Base-by-base conservation (phyloP, 1,284 basidiomycete genomes). In the Exsudoporus floridanus region DNA sequence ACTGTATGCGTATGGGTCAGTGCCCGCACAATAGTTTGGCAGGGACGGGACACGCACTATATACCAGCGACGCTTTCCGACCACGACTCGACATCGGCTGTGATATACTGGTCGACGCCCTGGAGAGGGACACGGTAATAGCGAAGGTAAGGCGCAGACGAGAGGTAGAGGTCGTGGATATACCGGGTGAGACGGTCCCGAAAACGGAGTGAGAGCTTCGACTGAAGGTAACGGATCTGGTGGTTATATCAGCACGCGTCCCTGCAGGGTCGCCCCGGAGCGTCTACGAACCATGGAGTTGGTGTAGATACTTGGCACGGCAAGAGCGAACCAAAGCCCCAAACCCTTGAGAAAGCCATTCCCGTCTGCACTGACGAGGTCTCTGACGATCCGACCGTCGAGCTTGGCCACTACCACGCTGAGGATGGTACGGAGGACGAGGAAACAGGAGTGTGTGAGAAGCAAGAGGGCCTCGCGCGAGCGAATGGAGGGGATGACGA, bases 271-370 rank as follows among this genome's bases (percentile, higher is more conserved):
- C 1, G n/a, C n/a, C n/a, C n/a, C n/a, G n/a, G 9, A 49, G 13
- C 2, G 16, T 9, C 18, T 2, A 55, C 76, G 31, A 43, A 90
- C 89, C 92, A 98, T 95, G 1, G 92, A 88, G 68, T 99, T 98
- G 0, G 95, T 98, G 67, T 95, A 96, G 18, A 93, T 95, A 64
- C 91, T 94, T 0, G 96, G 95, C 25, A 98, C 78, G 0, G 94
- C 92, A 7, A 99, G 79, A 7, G 85, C 74, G 65, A 96, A 97
- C 95, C 95, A 98, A 54, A 93, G 77, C 0, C 80, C 89, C 0
- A 98, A 74, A 0, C 94, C 94, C 46, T 80, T 81, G 14, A 93
- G 58, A 72, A 98, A 98, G 0, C 93, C 94, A 49, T 79, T 81
- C 0, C 85, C 90, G 65, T 98, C 87, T 0, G 92, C 94, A 30